Conservation (phyloP, 176 grass and related monocot genomes). For the Musa acuminata region DNA sequence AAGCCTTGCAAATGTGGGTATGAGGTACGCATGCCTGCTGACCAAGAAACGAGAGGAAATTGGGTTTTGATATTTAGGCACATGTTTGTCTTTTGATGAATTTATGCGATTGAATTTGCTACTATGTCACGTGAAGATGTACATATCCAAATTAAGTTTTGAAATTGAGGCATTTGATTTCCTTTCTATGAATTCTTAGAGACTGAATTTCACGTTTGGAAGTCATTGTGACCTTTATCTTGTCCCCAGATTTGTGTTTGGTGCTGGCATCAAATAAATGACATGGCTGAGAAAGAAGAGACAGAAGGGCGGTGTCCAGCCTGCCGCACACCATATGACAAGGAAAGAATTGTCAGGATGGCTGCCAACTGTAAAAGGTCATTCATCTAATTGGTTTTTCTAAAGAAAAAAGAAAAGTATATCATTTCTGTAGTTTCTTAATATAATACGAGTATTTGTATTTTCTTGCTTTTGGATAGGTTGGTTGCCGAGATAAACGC, state of each 20-base stretch:
- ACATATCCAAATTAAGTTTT: background rate
- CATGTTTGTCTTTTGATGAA: background rate
- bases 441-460: background rate
- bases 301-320: constrained; percentile 86
- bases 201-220: no score
- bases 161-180: background rate
- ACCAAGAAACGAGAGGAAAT: background rate
- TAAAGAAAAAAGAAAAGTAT: background rate
- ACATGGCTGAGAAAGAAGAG: constrained; percentile 95
- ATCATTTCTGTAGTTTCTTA: background rate
- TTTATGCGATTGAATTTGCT: background rate
- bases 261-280: constrained; percentile 99
- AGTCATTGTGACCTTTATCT: background rate
- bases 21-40: constrained; percentile 31
- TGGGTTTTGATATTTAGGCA: constrained; percentile 1
- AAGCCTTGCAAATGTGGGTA: constrained; percentile 98
- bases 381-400: background rate
- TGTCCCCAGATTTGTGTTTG: constrained; percentile 78
- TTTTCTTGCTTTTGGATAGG: constrained; percentile 25
- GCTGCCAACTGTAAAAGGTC: constrained; percentile 74
- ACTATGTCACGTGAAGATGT: background rate
- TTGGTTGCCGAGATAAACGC: constrained; percentile 51
- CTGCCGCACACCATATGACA: constrained; percentile 73
- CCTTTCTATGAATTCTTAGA: background rate
- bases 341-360: constrained; percentile 93